Evolutionary conservation across 2,329 filamentous ascomycete genomes (phyloP), one percentile per base, ranked within the genome.

Genomic region (Aspergillus fumigatus): DNA sequence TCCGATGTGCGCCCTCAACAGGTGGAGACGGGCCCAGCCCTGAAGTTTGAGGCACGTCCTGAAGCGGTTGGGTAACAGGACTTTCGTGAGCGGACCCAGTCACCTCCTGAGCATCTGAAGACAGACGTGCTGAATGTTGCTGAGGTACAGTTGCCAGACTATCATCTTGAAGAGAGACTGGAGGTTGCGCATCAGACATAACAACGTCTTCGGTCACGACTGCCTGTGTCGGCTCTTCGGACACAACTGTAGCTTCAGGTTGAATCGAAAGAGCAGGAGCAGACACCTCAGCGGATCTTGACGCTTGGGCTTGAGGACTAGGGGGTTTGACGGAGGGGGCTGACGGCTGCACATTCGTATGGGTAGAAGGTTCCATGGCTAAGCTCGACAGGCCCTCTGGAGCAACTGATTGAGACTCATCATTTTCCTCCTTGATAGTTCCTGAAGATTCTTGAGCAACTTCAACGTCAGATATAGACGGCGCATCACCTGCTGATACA

Each of bases 401-500:
- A 11, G 32, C 50, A 29, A 41, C 49, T 23, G 48, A 50, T 48
- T 52, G 54, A n/a, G 40, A 23, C 19, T 56, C 51, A 52, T 27
- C 27, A 8, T 14, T 43, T 17, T 38, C 9, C 55, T 56, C 53
- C 41, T 52, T 53, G 17, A 55, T 43, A 21, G 50, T 38, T 47
- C 55, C 53, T 45, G 48, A 49, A 47, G 63, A 57, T 11, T 56
- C 55, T 14, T 58, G 54, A 10, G 50, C 25, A 23, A 48, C 35
- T 35, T 52, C 51, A 40, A 50, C 32, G 21, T 48, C 50, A 23
- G 52, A 23, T 19, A 50, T 52, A 7, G 50, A 21, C 26, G 59
- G 48, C 27, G 58, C 40, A 43, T 61, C 62, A 41, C 62, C 57
- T 17, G 57, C 59, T 19, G 60, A 58, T 40, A 66, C 63, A 49